Evolutionary conservation across 768 basidiomycete species (phyloP), one percentile per base, ranked within the genome.

Genomic region (Russula sp.): DNA sequence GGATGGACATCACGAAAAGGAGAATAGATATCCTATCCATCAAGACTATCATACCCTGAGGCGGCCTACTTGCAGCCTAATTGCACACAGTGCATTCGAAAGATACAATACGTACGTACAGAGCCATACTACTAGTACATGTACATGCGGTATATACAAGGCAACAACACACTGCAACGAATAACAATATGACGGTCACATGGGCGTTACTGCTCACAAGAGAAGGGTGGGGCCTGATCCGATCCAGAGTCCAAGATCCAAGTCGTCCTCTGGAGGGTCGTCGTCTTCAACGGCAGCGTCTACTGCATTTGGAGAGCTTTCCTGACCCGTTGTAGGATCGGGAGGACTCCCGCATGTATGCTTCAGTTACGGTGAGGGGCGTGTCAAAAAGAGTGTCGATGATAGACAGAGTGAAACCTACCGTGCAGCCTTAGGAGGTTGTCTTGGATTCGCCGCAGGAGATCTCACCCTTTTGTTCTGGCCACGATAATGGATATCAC

Each of bases 391-490:
- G 14, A 6, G 18, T 2, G 9, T 20, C 26, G 1, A 38, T 30
- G n/a, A 10, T n/a, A 30, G 11, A 53, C 52, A 28, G 32, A 49
- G 10, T 16, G 50, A 48, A 34, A 2, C 63, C 3, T 48, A 63
- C 63, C 63, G 57, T 24, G 63, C 63, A n/a, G n/a, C n/a, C 26
- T 32, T 11, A 63, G 57, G 10, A 63, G 57, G 4, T 52, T 26
- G n/a, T 26, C 0, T 14, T 46, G 63, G 18, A 59, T 58, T 7
- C 49, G 58, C 20, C 4, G 26, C 24, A 64, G 18, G 20, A 42
- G 32, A 24, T 50, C 55, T 32, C 10, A 16, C 52, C 46, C 16
- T 54, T 26, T 5, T 18, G 10, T 5, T 46, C 9, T 9, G 10
- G 13, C 5, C 14, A 16, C 24, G 52, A 30, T 22, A 10, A 16